Base-by-base conservation (phyloP, 176 grass and related monocot genomes). In the Thinopyrum elongatum region DNA sequence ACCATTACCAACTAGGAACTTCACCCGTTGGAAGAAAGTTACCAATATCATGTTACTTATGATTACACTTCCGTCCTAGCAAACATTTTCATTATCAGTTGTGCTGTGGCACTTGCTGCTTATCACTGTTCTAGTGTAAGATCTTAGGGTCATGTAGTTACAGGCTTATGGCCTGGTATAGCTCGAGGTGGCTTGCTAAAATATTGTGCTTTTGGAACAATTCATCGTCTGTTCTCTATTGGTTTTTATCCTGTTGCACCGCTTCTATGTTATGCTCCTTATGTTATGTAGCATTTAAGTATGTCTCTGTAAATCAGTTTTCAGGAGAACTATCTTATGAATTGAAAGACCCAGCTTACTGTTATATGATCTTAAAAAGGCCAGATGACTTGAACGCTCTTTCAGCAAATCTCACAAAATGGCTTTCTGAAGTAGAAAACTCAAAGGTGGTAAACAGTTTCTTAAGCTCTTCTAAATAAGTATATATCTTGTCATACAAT, bases 311-410 rank as follows among this genome's bases (percentile, higher is more conserved):
- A 79, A 86, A 77, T 85, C 70, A 98, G 96, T 86, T 91, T 75
- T 88, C 84, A 82, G 96, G 92, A 85, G 96, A 95, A 88, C 76
- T 94, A 80, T 92, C 93, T 65, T 98, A 89, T 82, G 92, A 98
- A 85, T 76, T 95, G 87, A 98, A 98, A 92, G 96, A 95, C 80
- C 88, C 91, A 77, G 88, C 96, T 28, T 95, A 90, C 86, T 94
- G 90, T 31, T 95, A 92, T 35, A 80, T 76, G 31, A 79, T 95
- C 79, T 68, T 95, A 78, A 95, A 91, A 89, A 92, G 86, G 88
- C 91, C 96, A 86, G 82, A 94, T 91, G 84, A 98, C 78, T 74
- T 93, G 61, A 92, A 87, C 42, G 44, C 90, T 86, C 88, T 98
- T 82, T 94, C 93, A 77, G 84, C 70, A 14, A 87, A 92, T 83